These are phyloP conservation scores for Stagonosporopsis tanaceti DNA, from an alignment of 2,329 filamentous ascomycete genomes.

Conservation along the genomic window DNA sequence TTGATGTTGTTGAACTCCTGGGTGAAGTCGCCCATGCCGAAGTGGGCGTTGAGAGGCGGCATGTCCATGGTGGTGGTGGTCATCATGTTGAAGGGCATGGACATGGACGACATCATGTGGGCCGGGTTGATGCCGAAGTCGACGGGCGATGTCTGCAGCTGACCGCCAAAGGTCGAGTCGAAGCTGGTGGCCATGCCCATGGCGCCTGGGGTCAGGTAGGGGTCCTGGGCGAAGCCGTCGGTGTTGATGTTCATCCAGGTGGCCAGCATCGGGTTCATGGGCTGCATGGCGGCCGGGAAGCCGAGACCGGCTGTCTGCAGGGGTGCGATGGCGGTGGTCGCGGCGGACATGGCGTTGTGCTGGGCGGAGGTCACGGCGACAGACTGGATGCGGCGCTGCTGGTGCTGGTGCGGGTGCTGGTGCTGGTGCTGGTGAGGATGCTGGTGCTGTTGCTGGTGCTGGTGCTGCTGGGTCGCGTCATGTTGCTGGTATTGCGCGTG, in stretches of 20 bases:
- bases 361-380: slow-evolving; percentile 35
- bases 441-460: slow-evolving; percentile 15
- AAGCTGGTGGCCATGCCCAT: slow-evolving; percentile 50
- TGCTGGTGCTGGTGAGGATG: slow-evolving; percentile 32
- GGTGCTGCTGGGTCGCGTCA: slow-evolving; percentile 5
- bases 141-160: slow-evolving; percentile 56
- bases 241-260: slow-evolving; percentile 56
- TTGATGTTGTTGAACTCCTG: slow-evolving; percentile 66
- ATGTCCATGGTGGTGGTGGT: slow-evolving; percentile 53
- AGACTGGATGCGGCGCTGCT: slow-evolving; percentile 41
- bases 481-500: slow-evolving; percentile 22
- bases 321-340: slow-evolving; percentile 43
- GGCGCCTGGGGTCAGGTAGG: slow-evolving; percentile 29
- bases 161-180: slow-evolving; percentile 50
- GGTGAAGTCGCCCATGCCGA: slow-evolving; percentile 72
- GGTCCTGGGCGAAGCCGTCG: slow-evolving; percentile 42
- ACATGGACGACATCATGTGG: slow-evolving; percentile 51
- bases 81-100: slow-evolving; percentile 56
- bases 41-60: slow-evolving; percentile 44
- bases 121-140: slow-evolving; percentile 56
- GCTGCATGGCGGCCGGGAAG: slow-evolving; percentile 45
- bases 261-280: slow-evolving; percentile 47
- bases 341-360: slow-evolving; percentile 28
- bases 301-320: slow-evolving; percentile 44
- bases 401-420: slow-evolving; percentile 30